These are phyloP conservation scores for Naganishia kalamii DNA, from an alignment of 768 basidiomycete species.

Conservation along the genomic window DNA sequence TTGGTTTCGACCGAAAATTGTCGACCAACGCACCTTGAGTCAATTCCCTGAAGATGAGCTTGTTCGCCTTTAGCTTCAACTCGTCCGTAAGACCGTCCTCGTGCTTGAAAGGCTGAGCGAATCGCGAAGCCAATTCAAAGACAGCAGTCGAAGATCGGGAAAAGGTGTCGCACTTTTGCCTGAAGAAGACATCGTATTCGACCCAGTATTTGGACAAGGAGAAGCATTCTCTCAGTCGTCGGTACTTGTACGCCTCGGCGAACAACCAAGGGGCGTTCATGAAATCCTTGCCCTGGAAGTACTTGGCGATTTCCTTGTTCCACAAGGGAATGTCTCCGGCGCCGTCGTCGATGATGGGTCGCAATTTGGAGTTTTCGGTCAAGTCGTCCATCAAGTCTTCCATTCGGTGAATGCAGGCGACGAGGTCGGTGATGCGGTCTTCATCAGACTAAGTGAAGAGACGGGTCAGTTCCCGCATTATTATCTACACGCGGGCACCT, in stretches of 20 bases:
- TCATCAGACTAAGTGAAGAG: conserved; percentile 58
- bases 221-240: conserved; percentile 77
- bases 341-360: conserved; percentile 82
- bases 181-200: conserved; percentile 88
- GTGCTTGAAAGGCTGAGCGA: conserved; percentile 73
- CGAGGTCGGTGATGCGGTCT: conserved; percentile 76
- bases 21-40: conserved; percentile 62
- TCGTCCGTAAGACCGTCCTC: conserved; percentile 51
- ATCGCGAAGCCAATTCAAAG: conserved; percentile 86
- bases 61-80: conserved; percentile 55
- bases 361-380: conserved; percentile 69
- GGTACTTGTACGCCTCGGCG: conserved; percentile 61
- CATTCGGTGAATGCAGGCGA: conserved; percentile 80
- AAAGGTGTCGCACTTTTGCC: conserved; percentile 95
- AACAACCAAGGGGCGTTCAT: conserved; percentile 49
- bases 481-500: background rate
- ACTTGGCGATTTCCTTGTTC: conserved; percentile 96
- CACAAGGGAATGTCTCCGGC: conserved; percentile 89
- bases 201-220: conserved; percentile 83
- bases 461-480: background rate
- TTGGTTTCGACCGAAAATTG: background rate
- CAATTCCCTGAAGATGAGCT: conserved; percentile 78
- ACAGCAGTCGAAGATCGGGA: conserved; percentile 85
- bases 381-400: conserved; percentile 80
- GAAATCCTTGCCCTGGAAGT: conserved; percentile 65